These are phyloP conservation scores for Berberis vulgaris DNA, from an alignment of 164 flowering plant genomes.

Conservation along the genomic window DNA sequence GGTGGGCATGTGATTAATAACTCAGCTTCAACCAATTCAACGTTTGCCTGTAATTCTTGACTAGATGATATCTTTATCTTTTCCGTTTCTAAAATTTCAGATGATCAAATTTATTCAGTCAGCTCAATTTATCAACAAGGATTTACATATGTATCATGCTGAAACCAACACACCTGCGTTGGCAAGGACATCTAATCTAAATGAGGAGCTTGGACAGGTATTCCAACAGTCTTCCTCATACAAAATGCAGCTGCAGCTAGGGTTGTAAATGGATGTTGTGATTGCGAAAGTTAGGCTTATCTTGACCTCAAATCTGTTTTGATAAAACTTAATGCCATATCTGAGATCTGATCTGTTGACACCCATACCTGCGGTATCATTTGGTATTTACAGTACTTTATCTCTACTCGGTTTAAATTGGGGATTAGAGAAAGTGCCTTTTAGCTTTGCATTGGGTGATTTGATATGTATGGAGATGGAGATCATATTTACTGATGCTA, in stretches of 20 bases:
- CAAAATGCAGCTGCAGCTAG: background rate
- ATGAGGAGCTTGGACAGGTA: conserved; percentile 99
- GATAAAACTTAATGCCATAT: too few species aligned
- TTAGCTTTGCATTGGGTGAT: too few species aligned
- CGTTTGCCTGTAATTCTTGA: background rate
- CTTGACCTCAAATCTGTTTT: too few species aligned
- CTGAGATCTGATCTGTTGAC: too few species aligned
- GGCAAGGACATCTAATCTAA: conserved; percentile 85
- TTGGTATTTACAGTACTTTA: too few species aligned
- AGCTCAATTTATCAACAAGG: conserved; percentile 88
- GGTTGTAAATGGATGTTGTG: background rate
- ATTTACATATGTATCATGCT: conserved; percentile 69
- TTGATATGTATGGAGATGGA: too few species aligned
- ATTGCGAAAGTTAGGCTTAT: too few species aligned
- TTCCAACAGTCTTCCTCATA: background rate
- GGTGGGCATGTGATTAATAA: conserved; percentile 27
- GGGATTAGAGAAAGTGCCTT: too few species aligned
- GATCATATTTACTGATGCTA: too few species aligned
- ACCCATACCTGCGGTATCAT: too few species aligned
- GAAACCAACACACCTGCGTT: conserved; percentile 78
- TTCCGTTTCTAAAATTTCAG: conserved; percentile 30
- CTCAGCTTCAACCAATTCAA: background rate
- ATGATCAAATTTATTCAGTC: conserved; percentile 94
- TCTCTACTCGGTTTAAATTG: too few species aligned
- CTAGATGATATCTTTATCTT: background rate